Conservation (phyloP, 345 rosid species). For the Rhodamnia argentea region DNA sequence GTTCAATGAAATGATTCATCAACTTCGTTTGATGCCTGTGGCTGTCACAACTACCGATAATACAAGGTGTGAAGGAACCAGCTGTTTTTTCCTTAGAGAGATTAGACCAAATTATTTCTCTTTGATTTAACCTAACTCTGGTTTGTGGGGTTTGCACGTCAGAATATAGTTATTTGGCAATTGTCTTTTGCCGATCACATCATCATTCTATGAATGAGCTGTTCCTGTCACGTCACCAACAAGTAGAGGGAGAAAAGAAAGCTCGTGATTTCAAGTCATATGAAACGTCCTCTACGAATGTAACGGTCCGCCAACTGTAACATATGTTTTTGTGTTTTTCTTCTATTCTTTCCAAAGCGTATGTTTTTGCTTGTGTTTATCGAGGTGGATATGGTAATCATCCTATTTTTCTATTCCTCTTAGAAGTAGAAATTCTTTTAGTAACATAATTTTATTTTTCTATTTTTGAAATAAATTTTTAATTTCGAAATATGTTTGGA, state of each 20-base stretch:
- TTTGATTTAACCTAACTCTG: neutral
- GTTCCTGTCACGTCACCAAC: constrained; percentile 49
- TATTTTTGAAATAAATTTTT: too few relatives aligned
- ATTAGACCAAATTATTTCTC: neutral
- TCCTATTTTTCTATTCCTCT: too few relatives aligned
- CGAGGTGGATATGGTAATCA: too few relatives aligned
- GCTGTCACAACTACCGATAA: neutral
- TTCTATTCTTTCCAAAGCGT: neutral
- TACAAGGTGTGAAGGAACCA: neutral
- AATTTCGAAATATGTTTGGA: too few relatives aligned
- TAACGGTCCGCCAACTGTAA: neutral
- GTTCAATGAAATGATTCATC: neutral
- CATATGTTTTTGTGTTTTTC: neutral
- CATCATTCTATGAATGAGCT: constrained; percentile 47
- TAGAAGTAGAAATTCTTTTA: too few relatives aligned
- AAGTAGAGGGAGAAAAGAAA: neutral
- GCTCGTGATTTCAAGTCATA: neutral
- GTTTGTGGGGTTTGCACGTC: neutral
- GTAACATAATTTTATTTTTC: too few relatives aligned
- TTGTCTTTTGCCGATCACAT: constrained; percentile 42
- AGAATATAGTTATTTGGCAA: neutral
- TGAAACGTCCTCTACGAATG: neutral
- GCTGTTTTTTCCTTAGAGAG: neutral
- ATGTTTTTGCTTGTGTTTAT: neutral
- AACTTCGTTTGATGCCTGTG: neutral